Conservation (phyloP, 106 monocot species). For the Apostasia ramifera region DNA sequence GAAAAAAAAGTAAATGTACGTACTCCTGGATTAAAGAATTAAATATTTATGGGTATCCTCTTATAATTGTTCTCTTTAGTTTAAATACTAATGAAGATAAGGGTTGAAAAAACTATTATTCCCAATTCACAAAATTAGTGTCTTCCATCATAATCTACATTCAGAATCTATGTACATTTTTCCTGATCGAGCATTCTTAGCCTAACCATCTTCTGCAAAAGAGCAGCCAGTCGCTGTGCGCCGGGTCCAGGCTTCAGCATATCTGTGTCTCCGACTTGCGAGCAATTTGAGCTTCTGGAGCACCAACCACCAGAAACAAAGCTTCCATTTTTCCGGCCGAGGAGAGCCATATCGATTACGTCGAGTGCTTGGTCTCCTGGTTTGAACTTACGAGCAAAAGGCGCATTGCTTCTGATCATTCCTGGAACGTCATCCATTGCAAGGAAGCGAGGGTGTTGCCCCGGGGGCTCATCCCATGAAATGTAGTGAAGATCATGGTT, state of each 20-base stretch:
- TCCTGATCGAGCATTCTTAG: constrained; percentile 11
- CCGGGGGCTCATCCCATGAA: constrained; percentile 50
- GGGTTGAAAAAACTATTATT: too few species aligned
- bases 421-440: constrained; percentile 14
- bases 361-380: constrained; percentile 23
- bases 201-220: constrained; percentile 28
- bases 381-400: constrained; percentile 60
- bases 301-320: constrained; percentile 55
- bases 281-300: constrained; percentile 32
- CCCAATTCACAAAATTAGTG: too few species aligned
- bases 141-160: too few species aligned
- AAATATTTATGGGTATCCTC: too few species aligned
- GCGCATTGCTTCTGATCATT: constrained; percentile 41
- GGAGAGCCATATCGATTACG: constrained; percentile 40
- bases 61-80: too few species aligned
- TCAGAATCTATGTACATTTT: constrained; percentile 31
- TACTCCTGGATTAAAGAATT: too few species aligned
- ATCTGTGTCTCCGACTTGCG: constrained; percentile 26
- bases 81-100: too few species aligned
- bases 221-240: constrained; percentile 18
- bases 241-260: constrained; percentile 35
- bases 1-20: too few species aligned
- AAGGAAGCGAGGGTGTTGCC: constrained; percentile 56
- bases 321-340: constrained; percentile 17
- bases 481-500: constrained; percentile 73